Evolutionary conservation across 1,139 yeast species (phyloP), one percentile per base, ranked within the genome.

Genomic region (Geotrichum aggregatum): DNA sequence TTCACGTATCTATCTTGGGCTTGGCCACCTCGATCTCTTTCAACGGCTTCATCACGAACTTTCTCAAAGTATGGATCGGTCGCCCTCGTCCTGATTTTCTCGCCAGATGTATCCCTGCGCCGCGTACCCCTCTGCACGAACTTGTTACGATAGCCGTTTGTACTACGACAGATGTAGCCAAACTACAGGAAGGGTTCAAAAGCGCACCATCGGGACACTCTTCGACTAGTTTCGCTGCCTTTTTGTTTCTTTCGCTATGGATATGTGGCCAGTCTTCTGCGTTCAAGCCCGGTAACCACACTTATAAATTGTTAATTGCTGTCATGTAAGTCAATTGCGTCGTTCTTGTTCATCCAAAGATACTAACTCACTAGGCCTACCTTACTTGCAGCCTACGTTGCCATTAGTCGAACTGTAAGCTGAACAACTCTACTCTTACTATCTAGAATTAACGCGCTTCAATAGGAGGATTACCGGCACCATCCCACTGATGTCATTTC

Each of bases 131-230:
- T 2, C 47, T 56, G 11, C 68, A 71, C 47, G 61, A 65, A 36
- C 75, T 79, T 49, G 76, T 70, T 30, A 83, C 86, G 1, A 60
- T 68, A 14, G 78, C 73, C 13, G 76, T 81, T 13, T 80, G 85
- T 62, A 76, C 82, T 0, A 73, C 71, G 26, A 62, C 67, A 1
- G 66, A 74, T 48, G 44, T 51, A 36, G 53, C 39, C 8, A 61
- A 70, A 19, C 64, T 54, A 7, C 30, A 68, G 33, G 95, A 87
- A 61, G 95, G 95, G 0, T 76, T 84, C 72, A 78, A 87, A 63
- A 81, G 89, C 6, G 83, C 91, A 0, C 95, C 95, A 0, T 82
- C 89, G 1, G 95, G 95, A 8, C 95, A 87, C 64, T 77, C 91
- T 0, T 79, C 89, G 8, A 71, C 81, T 56, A 75, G 87, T 30